These are phyloP conservation scores for Rachicladosporium sp. DNA, from an alignment of 2,329 filamentous ascomycete species.

Conservation along the genomic window DNA sequence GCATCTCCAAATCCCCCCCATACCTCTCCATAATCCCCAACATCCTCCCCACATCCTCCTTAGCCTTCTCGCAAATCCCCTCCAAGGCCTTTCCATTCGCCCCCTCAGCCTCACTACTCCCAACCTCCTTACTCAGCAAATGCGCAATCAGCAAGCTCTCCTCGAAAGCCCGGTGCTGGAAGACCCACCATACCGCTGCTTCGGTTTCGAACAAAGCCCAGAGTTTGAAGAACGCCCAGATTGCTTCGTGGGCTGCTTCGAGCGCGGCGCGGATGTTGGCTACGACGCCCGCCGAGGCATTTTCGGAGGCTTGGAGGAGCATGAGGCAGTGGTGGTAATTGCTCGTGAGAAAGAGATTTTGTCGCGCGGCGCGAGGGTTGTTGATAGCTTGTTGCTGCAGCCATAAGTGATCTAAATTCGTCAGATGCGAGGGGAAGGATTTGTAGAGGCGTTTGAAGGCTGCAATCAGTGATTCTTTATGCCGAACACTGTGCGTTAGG, in stretches of 20 bases:
- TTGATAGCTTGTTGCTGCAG: constrained; percentile 45
- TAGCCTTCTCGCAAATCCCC: constrained; percentile 25
- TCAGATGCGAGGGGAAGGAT: constrained; percentile 60
- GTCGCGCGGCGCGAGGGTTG: constrained; percentile 56
- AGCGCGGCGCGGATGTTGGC: constrained; percentile 56
- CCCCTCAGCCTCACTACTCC: not conserved
- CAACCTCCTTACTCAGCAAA: constrained; percentile 8
- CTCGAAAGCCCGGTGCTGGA: constrained; percentile 68
- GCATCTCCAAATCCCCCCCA: constrained; percentile 34
- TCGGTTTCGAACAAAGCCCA: constrained; percentile 57
- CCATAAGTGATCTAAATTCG: constrained; percentile 51
- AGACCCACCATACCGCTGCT: constrained; percentile 73
- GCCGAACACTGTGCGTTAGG: constrained; percentile 53
- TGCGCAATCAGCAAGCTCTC: constrained; percentile 39
- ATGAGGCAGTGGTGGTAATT: constrained; percentile 77
- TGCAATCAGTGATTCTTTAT: constrained; percentile 57
- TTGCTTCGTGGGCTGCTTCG: constrained; percentile 63
- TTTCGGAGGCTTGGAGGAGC: constrained; percentile 62
- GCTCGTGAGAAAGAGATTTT: constrained; percentile 67
- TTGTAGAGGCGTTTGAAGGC: constrained; percentile 60
- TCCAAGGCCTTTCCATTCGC: constrained; percentile 7
- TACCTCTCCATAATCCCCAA: constrained; percentile 35
- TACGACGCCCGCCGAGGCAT: constrained; percentile 38
- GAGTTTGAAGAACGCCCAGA: constrained; percentile 62
- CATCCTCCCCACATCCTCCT: constrained; percentile 32